These are phyloP conservation scores for Phytophthora melonis DNA, from an alignment of 352 stramenopile genomes.

Conservation along the genomic window DNA sequence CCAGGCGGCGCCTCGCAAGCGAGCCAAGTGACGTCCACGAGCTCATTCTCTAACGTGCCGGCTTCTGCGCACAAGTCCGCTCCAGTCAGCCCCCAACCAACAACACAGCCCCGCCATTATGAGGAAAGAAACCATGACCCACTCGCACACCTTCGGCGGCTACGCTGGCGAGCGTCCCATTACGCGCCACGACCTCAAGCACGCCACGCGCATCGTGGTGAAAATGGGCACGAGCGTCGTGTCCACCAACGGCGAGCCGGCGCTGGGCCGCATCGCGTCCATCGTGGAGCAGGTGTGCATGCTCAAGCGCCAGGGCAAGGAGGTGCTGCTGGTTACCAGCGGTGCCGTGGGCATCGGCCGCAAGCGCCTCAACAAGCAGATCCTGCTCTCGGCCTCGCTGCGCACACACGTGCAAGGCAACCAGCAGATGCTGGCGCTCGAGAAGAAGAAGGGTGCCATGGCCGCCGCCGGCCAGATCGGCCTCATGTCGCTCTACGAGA, in stretches of 20 bases:
- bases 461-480: conserved; percentile 96
- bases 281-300: conserved; percentile 95
- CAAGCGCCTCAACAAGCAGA: conserved; percentile 94
- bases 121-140: conserved; percentile 65
- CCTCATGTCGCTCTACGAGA: conserved; percentile 98
- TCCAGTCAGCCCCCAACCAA: neutral
- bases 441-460: conserved; percentile 90
- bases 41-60: conserved; percentile 39
- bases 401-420: conserved; percentile 89
- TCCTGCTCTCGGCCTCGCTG: conserved; percentile 87
- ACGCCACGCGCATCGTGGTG: conserved; percentile 92
- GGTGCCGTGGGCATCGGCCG: conserved; percentile 95
- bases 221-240: conserved; percentile 97
- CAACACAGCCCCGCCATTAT: conserved; percentile 23
- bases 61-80: conserved; percentile 12
- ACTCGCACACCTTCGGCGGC: conserved; percentile 53
- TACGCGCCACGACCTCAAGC: conserved; percentile 75
- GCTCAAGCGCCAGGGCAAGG: conserved; percentile 92
- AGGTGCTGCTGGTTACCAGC: conserved; percentile 90
- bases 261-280: conserved; percentile 90
- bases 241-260: conserved; percentile 93
- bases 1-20: conserved; percentile 10
- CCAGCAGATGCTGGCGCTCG: conserved; percentile 91
- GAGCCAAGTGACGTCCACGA: conserved; percentile 23
- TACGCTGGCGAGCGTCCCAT: conserved; percentile 54